Percentiles rank a stretch among this genome's conserved stretches.
Conservation (phyloP, 345 rosid species). For the Abelmoschus esculentus region DNA sequence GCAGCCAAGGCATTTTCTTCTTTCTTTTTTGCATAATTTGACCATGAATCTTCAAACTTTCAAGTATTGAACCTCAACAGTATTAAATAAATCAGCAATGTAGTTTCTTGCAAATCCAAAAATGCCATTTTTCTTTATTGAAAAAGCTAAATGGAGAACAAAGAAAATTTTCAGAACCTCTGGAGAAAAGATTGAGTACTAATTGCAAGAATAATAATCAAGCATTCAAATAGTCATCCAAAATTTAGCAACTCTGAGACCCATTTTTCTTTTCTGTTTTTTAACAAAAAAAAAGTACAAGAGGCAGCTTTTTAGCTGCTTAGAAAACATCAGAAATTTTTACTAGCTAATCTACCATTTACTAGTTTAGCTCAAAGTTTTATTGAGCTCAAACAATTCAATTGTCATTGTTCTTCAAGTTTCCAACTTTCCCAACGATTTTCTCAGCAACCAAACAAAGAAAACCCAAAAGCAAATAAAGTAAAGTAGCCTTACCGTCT, state of each 20-base stretch:
- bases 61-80: neutral
- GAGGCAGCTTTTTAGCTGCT: neutral
- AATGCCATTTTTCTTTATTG: neutral
- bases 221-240: neutral
- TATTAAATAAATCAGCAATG: neutral
- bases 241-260: neutral
- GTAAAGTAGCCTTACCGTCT: neutral
- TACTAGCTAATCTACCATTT: neutral
- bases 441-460: slow-evolving; percentile 6
- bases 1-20: neutral
- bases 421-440: neutral
- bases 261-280: neutral
- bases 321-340: neutral
- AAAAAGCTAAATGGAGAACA: neutral
- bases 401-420: neutral
- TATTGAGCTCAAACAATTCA: neutral
- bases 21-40: neutral
- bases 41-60: neutral
- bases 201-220: neutral
- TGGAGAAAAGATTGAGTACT: neutral
- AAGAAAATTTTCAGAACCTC: neutral
- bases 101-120: neutral
- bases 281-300: too few relatives aligned
- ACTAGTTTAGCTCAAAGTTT: neutral
- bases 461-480: too few relatives aligned